Conservation (phyloP, 2,329 filamentous ascomycete species). For the Botrytis elliptica region DNA sequence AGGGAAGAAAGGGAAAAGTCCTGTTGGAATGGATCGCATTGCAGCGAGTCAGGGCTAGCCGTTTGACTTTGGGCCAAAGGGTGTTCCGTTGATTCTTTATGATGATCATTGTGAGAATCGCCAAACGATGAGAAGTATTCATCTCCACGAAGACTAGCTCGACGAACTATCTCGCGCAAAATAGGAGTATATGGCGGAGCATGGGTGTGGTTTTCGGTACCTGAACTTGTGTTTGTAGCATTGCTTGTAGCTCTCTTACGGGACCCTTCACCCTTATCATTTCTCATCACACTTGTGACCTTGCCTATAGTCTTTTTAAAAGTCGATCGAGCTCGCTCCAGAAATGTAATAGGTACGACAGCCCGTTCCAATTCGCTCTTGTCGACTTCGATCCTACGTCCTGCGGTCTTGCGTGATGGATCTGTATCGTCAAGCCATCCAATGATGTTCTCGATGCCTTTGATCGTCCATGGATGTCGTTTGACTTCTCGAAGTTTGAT, state of each 20-base stretch:
- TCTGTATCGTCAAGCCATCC: constrained; percentile 95
- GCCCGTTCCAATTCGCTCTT: constrained; percentile 86
- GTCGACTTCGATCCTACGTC: constrained; percentile 87
- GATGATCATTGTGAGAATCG: constrained; percentile 35
- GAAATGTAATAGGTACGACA: constrained; percentile 82
- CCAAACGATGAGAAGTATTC: constrained; percentile 53
- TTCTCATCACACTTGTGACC: constrained; percentile 48
- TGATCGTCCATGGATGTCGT: constrained; percentile 85
- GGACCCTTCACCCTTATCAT: constrained; percentile 56
- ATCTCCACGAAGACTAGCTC: constrained; percentile 57
- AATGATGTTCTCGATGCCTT: constrained; percentile 70
- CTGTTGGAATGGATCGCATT: constrained; percentile 9
- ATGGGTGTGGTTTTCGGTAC: constrained; percentile 52
- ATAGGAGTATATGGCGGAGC: constrained; percentile 43
- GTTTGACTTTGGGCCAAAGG: constrained; percentile 56
- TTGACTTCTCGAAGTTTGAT: constrained; percentile 92
- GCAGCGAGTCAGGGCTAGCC: constrained; percentile 2
- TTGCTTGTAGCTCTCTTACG: constrained; percentile 60
- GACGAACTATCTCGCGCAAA: constrained; percentile 43
- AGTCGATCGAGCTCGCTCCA: constrained; percentile 80
- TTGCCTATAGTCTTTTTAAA: constrained; percentile 67
- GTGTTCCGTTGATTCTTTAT: constrained; percentile 57
- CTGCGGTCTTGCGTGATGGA: constrained; percentile 72
- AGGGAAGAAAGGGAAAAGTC: constrained; percentile 10
- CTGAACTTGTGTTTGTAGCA: constrained; percentile 61